Evolutionary conservation across 2,329 filamentous ascomycete genomes (phyloP).

Genomic region (Sclerotinia spermophila): DNA sequence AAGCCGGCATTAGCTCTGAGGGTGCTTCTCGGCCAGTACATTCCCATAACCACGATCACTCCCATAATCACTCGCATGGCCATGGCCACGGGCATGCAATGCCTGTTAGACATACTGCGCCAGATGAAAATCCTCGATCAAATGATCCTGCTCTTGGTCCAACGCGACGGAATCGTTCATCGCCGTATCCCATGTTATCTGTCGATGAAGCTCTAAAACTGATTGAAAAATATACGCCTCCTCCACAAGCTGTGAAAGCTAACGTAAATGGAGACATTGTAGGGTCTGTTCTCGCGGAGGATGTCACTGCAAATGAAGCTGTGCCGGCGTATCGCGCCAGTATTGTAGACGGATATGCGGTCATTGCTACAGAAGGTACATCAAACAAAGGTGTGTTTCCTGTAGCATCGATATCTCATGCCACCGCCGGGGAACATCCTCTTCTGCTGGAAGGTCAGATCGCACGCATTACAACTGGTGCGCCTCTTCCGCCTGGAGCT

Average conservation of each 20-base stretch:
- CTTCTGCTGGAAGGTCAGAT: slow-evolving; percentile 70
- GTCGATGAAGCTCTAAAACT: slow-evolving; percentile 75
- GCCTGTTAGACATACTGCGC: slow-evolving; percentile 70
- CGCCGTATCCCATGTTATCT: slow-evolving; percentile 87
- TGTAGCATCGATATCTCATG: slow-evolving; percentile 82
- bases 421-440: slow-evolving; percentile 65
- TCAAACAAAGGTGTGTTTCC: slow-evolving; percentile 76
- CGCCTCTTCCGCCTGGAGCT: slow-evolving; percentile 81
- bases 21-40: slow-evolving; percentile 39
- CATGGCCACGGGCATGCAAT: slow-evolving; percentile 52
- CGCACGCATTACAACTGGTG: slow-evolving; percentile 89
- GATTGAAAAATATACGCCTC: slow-evolving; percentile 70
- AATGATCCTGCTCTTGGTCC: slow-evolving; percentile 60
- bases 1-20: slow-evolving; percentile 59
- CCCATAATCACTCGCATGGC: slow-evolving; percentile 45
- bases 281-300: slow-evolving; percentile 72
- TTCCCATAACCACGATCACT: slow-evolving; percentile 45
- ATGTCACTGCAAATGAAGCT: slow-evolving; percentile 73
- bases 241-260: slow-evolving; percentile 52
- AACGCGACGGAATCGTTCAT: slow-evolving; percentile 73
- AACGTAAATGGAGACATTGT: slow-evolving; percentile 65
- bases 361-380: slow-evolving; percentile 61
- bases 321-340: slow-evolving; percentile 94
- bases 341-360: slow-evolving; percentile 94
- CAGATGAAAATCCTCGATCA: slow-evolving; percentile 53